Conservation (phyloP, 371 early-diverging fungal species). For the Gilbertella persicaria region DNA sequence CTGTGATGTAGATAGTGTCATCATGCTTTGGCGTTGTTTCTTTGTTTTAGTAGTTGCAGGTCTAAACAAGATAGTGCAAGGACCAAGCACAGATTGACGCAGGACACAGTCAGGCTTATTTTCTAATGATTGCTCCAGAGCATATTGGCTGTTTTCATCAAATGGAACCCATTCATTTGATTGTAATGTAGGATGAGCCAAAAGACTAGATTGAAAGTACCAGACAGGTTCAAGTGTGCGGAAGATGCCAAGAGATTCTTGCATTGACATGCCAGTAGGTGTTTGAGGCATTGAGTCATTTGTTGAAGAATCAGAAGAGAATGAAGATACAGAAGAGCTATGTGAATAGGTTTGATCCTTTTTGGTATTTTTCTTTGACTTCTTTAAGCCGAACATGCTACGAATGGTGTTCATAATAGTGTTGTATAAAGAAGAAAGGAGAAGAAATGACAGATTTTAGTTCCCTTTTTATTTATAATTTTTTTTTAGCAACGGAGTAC, state of each 20-base stretch:
- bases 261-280: conserved; percentile 23
- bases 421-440: not conserved
- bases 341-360: conserved; percentile 5
- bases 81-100: conserved; percentile 14
- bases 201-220: conserved; percentile 29
- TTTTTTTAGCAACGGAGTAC: conserved; percentile 1
- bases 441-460: not conserved
- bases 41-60: conserved; percentile 2
- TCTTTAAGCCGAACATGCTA: conserved; percentile 18
- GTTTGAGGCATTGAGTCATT: conserved; percentile 24
- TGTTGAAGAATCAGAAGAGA: conserved; percentile 22
- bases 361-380: conserved; percentile 10
- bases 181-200: conserved; percentile 2
- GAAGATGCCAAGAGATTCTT: conserved; percentile 41
- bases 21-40: conserved; percentile 13
- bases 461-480: not conserved
- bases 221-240: conserved; percentile 48
- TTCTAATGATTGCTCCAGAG: conserved; percentile 22
- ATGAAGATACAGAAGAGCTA: conserved; percentile 28
- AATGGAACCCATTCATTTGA: conserved; percentile 34
- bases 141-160: conserved; percentile 27
- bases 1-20: conserved; percentile 9
- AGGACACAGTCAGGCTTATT: conserved; percentile 20
- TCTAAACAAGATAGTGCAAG: conserved; percentile 24
- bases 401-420: conserved; percentile 9